Base-by-base conservation (phyloP, 164 flowering plant species). In the Liquidambar formosana region DNA sequence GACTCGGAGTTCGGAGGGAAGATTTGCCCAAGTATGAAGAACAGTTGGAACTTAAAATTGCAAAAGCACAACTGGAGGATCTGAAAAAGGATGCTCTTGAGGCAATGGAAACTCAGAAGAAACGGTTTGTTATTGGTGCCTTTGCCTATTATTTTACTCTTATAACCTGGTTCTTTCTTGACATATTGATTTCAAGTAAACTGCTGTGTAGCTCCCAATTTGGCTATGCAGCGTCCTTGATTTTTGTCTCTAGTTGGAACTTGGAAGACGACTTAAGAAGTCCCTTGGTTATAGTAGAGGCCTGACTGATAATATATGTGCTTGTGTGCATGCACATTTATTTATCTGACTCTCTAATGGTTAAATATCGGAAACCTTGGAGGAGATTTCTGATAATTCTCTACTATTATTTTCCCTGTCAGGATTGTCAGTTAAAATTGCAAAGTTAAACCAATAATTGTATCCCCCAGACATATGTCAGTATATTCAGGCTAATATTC, bases 71-170 rank as follows among this genome's bases (percentile, higher is more conserved):
- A 62, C 65, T 95, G 71, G 90, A 88, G 68, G 97, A 90, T 75
- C 76, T 95, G 75, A 89, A 95, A 89, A 91, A 88, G 79, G 96
- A 95, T 56, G 91, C 89, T 66, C 71, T 84, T 59, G 99, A 95
- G 76, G 94, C 97, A 47, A 95, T 95, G 99, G 94, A 95, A 78
- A 89, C 97, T 63, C 97, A 93, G 71, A 82, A 79, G 89, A 95
- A 91, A 78, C 70, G 95, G 99, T 91, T 81, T 57, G 75, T 70
- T 27, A 52, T 18, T 41, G 54, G 21, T 44, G 63, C 5, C 22
- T 53, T 38, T 13, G 12, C 45, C 22, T 38, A 21, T 19, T 6
- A 14, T 41, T 38, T 63, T 45, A 1, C 14, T 51, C 21, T 9
- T 51, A 8, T 57, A 23, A 28, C 45, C 15, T 15, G 22, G 9